These are phyloP conservation scores for Vigna hirtella DNA, from an alignment of 306 rosid genomes.

Conservation along the genomic window DNA sequence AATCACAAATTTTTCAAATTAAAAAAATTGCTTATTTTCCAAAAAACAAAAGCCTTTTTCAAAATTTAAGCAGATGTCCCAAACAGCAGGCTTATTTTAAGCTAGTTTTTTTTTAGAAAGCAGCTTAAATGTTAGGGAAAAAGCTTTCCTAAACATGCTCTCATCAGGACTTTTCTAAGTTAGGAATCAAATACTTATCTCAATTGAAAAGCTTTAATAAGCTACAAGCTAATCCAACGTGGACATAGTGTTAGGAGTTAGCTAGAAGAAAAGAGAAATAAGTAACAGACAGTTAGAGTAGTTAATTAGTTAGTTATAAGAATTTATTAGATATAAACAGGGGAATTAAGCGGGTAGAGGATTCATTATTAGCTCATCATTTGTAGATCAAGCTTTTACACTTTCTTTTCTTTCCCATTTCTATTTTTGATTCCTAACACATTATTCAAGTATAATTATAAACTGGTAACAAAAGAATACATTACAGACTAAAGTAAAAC, in stretches of 20 bases:
- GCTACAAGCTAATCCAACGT: background rate
- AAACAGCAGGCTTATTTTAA: too few species aligned
- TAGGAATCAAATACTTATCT: background rate
- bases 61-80: too few species aligned
- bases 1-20: too few species aligned
- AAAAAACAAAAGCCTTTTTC: too few species aligned
- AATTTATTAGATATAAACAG: background rate
- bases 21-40: too few species aligned
- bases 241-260: background rate
- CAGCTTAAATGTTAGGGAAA: too few species aligned
- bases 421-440: background rate
- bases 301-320: background rate
- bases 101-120: too few species aligned
- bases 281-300: background rate
- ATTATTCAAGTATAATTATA: background rate
- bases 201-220: background rate
- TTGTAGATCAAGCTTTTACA: background rate
- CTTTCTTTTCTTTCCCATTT: background rate
- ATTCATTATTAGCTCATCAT: background rate
- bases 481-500: background rate
- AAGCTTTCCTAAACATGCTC: too few species aligned
- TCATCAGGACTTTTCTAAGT: background rate
- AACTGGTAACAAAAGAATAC: conserved; percentile 1
- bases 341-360: background rate
- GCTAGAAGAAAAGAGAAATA: background rate